Evolutionary conservation across 257 asterid genomes (phyloP).

Genomic region (Rehmannia glutinosa): DNA sequence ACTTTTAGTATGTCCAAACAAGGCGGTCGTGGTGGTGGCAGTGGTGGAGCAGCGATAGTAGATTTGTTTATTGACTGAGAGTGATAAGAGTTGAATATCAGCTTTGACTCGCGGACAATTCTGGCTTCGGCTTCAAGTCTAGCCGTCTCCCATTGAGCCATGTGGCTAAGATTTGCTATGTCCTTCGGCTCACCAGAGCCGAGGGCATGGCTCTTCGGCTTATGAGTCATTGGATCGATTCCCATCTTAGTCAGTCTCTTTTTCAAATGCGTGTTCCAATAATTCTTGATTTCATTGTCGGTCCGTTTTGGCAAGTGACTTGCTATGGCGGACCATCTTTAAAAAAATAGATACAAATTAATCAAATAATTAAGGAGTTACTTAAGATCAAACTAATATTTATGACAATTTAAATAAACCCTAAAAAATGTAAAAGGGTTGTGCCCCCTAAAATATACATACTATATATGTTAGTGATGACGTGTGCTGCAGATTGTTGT

Average conservation of each 20-base stretch:
- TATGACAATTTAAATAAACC: no score
- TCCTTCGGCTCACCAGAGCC: constrained; percentile 46
- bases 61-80: not conserved
- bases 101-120: constrained; percentile 47
- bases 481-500: not conserved
- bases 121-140: constrained; percentile 77
- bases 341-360: not conserved
- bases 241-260: constrained; percentile 62
- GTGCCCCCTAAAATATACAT: no score
- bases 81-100: not conserved
- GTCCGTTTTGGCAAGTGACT: constrained; percentile 66
- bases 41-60: constrained; percentile 5
- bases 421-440: no score
- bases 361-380: no score
- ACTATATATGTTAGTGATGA: not conserved
- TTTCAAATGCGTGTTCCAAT: constrained; percentile 77
- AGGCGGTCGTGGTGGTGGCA: constrained; percentile 20
- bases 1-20: constrained; percentile 52
- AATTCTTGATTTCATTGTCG: constrained; percentile 67
- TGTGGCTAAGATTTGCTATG: constrained; percentile 67
- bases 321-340: constrained; percentile 85
- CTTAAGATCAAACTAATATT: no score
- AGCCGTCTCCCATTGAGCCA: constrained; percentile 90
- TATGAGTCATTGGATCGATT: constrained; percentile 70
- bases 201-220: constrained; percentile 51